phyloP scores from a whole-genome alignment of 2,329 filamentous ascomycete genomes.

The Anthostomella pinea region DNA sequence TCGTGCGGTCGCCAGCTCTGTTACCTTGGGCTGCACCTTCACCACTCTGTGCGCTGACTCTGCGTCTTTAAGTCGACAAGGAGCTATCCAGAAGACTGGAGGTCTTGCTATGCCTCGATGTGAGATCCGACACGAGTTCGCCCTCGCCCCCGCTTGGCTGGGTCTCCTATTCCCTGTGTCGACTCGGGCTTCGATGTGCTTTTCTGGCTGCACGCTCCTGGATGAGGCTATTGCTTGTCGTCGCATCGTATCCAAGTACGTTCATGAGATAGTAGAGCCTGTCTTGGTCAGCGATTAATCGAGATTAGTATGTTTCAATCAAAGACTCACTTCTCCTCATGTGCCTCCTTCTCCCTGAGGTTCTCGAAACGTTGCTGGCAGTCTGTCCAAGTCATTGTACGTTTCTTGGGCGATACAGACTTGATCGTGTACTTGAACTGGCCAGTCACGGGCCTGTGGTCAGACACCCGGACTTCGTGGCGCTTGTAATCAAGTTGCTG shows the following conservation, averaged over 20 bases:
- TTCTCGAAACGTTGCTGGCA: slow-evolving; percentile 73
- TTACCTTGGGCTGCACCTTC: too few species aligned
- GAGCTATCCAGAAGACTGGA: neutral
- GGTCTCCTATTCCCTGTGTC: slow-evolving; percentile 17
- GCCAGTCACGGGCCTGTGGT: slow-evolving; percentile 90
- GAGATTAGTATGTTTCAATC: neutral
- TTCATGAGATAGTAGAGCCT: slow-evolving; percentile 51
- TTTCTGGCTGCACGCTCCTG: slow-evolving; percentile 34
- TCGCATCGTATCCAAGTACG: slow-evolving; percentile 52
- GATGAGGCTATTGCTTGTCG: slow-evolving; percentile 48
- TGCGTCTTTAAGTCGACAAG: neutral
- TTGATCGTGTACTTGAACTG: slow-evolving; percentile 82
- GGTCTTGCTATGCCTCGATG: neutral
- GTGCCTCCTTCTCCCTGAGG: slow-evolving; percentile 64
- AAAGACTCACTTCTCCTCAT: slow-evolving; percentile 71
- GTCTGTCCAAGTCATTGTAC: slow-evolving; percentile 66
- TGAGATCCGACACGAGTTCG: neutral
- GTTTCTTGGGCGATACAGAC: slow-evolving; percentile 66
- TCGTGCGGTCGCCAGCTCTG: too few species aligned
- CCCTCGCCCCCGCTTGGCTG: neutral
- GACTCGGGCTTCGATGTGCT: slow-evolving; percentile 16
- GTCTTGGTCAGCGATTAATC: slow-evolving; percentile 22
- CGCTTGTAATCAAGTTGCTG: slow-evolving; percentile 84
- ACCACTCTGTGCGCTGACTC: too few species aligned
- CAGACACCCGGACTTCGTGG: slow-evolving; percentile 86